phyloP scores from a whole-genome alignment of 257 asterid genomes.

The Misopates orontium region DNA sequence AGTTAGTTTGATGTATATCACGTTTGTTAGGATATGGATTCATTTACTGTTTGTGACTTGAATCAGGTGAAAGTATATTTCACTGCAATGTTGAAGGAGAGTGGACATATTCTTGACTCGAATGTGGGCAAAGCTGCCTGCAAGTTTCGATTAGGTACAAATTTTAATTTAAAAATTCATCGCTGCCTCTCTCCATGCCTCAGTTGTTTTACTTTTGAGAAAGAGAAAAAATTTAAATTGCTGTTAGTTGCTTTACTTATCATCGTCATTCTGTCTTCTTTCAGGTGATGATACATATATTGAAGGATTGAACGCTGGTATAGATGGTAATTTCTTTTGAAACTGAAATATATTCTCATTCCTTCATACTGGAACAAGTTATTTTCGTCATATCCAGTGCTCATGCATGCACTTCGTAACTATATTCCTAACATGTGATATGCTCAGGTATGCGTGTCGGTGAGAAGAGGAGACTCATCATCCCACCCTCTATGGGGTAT shows the following conservation, averaged over 20 bases:
- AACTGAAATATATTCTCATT: conserved; percentile 17
- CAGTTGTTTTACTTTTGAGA: neutral
- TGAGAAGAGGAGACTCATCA: conserved; percentile 69
- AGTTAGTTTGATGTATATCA: conserved; percentile 18
- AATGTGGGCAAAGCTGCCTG: conserved; percentile 47
- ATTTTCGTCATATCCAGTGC: neutral
- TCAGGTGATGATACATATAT: conserved; percentile 57
- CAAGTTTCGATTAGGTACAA: conserved; percentile 69
- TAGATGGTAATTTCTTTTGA: conserved; percentile 52
- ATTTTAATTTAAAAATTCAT: neutral
- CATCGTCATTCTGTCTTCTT: conserved; percentile 19
- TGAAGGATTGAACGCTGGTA: conserved; percentile 78
- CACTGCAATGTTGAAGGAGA: conserved; percentile 64
- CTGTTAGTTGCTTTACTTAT: conserved; percentile 5
- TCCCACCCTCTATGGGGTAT: conserved; percentile 94
- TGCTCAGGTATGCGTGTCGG: conserved; percentile 84
- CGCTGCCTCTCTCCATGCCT: neutral
- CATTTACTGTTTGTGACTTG: conserved; percentile 8
- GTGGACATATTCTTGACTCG: conserved; percentile 55
- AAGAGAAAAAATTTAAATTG: neutral
- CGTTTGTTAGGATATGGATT: conserved; percentile 4
- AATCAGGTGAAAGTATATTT: conserved; percentile 69
- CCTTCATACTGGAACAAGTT: neutral
- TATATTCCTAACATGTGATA: conserved; percentile 12
- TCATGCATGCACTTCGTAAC: conserved; percentile 12